Evolutionary conservation across 2,329 filamentous ascomycete genomes (phyloP), one percentile per base, ranked within the genome.

Genomic region (Myrmaecium sp.): DNA sequence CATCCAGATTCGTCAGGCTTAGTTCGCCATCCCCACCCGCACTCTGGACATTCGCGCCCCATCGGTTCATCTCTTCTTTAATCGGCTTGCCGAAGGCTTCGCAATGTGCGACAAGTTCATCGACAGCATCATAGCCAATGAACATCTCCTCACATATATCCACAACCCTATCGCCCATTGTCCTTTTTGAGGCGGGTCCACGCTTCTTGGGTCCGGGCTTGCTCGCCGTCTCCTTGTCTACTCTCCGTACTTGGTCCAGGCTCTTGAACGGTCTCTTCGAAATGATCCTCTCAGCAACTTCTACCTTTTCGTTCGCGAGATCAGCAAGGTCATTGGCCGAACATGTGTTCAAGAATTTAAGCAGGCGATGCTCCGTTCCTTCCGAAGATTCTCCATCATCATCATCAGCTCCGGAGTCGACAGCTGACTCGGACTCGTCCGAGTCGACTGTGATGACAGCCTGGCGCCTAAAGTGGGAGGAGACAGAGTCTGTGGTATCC

Each of bases 271-370:
- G 86, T 6, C 81, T 72, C 33, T 78, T 65, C 2, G 69, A 66
- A 7, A 92, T 56, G 29, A 95, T 64, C 9, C 69, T 52, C 22
- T 74, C 62, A 2, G 84, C 73, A 24, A 74, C 63, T 5, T 73
- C 68, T 36, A 76, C 66, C 18, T 76, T 74, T 32, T 78, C 71
- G 17, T 73, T 74, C 1, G 81, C 81, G 33, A 94, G 74, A 38
- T 92, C 84, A 2, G 77, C 69, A 21, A 98, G 66, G 30, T 86
- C 80, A 18, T 74, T 66, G 6, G 69, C 57, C 4, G 71, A 69
- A 46, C 80, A 89, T 0, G 63, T 70, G 43, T 95, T 95, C 50
- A 98, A 73, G 42, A 83, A 91, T 5, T 72, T 64, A 15, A 95
- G 58, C 5, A 94, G 67, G 29, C 64, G 64, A 4, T 42, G 43